Percentiles rank a stretch among this genome's conserved stretches.
These are phyloP conservation scores for Toxicodendron radicans DNA, from an alignment of 345 rosid species.

Conservation along the genomic window DNA sequence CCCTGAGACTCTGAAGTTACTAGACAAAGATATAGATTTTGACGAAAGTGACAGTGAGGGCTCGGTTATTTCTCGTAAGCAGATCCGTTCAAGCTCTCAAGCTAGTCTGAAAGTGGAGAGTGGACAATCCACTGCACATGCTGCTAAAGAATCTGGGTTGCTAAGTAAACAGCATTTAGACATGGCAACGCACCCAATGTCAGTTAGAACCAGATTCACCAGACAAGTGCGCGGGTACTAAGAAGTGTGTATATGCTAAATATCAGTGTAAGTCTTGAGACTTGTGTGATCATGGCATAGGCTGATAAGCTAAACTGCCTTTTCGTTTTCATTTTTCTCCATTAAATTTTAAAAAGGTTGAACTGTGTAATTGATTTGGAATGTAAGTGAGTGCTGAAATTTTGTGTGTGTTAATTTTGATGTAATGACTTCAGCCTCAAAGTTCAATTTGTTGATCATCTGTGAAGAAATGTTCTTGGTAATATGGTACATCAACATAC, in stretches of 20 bases:
- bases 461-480: not conserved
- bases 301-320: slow-evolving; percentile 7
- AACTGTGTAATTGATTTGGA: slow-evolving; percentile 21
- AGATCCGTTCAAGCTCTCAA: slow-evolving; percentile 31
- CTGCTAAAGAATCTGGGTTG: slow-evolving; percentile 29
- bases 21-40: slow-evolving; percentile 62
- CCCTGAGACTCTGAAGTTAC: slow-evolving; percentile 33
- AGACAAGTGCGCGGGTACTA: slow-evolving; percentile 63
- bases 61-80: slow-evolving; percentile 19
- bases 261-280: slow-evolving; percentile 16
- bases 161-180: slow-evolving; percentile 23
- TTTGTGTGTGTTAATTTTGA: slow-evolving; percentile 4
- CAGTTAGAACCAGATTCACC: slow-evolving; percentile 43
- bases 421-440: not conserved
- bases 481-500: not conserved
- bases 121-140: slow-evolving; percentile 25
- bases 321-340: slow-evolving; percentile 21
- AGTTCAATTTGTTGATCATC: not conserved
- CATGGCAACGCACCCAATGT: slow-evolving; percentile 48
- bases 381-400: slow-evolving; percentile 11
- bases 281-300: slow-evolving; percentile 5
- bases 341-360: slow-evolving; percentile 14
- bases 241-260: slow-evolving; percentile 25
- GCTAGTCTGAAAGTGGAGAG: slow-evolving; percentile 36
- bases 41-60: slow-evolving; percentile 55